phyloP scores from a whole-genome alignment of 2,329 filamentous ascomycete species.

The Colletotrichum sp. region DNA sequence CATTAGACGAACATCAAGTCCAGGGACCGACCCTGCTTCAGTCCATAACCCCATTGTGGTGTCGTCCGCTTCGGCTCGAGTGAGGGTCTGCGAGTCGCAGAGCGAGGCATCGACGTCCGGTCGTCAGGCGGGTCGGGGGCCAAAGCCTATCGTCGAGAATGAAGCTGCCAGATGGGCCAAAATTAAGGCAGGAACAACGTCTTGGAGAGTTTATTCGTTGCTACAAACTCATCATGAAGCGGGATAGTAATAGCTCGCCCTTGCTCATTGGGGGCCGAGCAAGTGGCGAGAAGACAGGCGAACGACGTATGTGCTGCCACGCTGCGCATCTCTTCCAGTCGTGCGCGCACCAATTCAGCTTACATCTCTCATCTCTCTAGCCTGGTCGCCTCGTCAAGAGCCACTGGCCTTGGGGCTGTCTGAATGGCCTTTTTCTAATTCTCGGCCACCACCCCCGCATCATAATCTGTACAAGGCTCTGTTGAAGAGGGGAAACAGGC shows the following conservation, averaged over 20 bases:
- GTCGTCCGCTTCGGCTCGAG: neutral
- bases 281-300: neutral
- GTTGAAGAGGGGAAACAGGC: neutral
- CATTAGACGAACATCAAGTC: neutral
- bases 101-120: neutral
- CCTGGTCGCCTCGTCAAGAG: neutral
- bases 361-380: neutral
- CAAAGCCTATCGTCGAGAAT: neutral
- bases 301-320: too few relatives aligned
- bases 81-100: neutral
- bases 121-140: neutral
- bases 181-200: neutral
- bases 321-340: too few relatives aligned
- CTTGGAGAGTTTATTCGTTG: neutral
- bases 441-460: too few relatives aligned
- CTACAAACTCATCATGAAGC: neutral
- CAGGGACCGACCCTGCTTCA: neutral
- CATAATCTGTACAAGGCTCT: neutral
- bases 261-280: neutral
- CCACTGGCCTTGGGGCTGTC: neutral
- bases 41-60: neutral
- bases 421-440: neutral
- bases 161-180: neutral
- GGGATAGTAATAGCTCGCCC: neutral
- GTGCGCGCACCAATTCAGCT: neutral